Evolutionary conservation across 371 early-diverging fungal species (phyloP).

Genomic region (Haplosporangium sp.): DNA sequence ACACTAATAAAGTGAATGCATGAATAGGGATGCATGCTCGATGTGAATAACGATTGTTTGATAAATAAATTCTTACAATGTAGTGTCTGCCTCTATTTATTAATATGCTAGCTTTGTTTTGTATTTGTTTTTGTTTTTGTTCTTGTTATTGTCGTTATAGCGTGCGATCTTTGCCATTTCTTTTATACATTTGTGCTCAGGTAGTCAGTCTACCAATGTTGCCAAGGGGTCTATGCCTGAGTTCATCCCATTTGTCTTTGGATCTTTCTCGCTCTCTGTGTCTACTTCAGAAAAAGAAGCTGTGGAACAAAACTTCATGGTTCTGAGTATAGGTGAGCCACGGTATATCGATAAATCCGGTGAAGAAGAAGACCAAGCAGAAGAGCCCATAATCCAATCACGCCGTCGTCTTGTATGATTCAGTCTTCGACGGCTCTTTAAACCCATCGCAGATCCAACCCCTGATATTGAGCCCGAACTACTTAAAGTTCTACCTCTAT

Average conservation of each 20-base stretch:
- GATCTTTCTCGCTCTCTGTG: not conserved
- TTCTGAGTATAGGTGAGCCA: constrained; percentile 1
- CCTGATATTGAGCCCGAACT: not conserved
- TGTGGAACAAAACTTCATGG: constrained; percentile 1
- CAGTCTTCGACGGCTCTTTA: not conserved
- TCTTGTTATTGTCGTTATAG: too few species aligned
- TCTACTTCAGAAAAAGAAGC: not conserved
- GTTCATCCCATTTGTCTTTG: not conserved
- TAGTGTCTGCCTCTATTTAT: too few species aligned
- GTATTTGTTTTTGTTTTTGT: too few species aligned
- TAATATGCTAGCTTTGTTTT: too few species aligned
- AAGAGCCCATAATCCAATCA: not conserved
- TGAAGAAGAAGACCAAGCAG: not conserved
- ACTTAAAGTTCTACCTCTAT: not conserved
- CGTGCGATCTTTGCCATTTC: not conserved
- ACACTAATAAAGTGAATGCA: too few species aligned
- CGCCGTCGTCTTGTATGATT: not conserved
- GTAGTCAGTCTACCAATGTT: not conserved
- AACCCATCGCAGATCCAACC: not conserved
- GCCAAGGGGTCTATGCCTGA: not conserved
- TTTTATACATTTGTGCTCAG: not conserved
- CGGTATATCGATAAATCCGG: not conserved
- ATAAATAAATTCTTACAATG: too few species aligned
- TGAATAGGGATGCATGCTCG: too few species aligned
- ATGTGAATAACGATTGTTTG: too few species aligned